Conservation (phyloP, 768 basidiomycete species). For the Lactarius sp. region DNA sequence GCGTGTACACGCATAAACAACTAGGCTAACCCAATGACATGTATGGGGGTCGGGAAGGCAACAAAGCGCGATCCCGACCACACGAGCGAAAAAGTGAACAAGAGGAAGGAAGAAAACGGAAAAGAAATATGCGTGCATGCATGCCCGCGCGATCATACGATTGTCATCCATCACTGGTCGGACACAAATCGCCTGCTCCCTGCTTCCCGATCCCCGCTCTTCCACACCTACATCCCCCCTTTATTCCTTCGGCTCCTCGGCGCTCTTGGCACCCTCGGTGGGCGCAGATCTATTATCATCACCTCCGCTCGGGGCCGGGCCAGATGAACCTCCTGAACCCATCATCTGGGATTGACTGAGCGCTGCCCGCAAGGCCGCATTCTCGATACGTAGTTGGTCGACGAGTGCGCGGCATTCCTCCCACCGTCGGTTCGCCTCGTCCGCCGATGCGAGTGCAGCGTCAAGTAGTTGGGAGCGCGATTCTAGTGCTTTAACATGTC, state of each 20-base stretch:
- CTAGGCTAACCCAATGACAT: slow-evolving; percentile 8
- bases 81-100: slow-evolving; percentile 5
- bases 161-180: slow-evolving; percentile 17
- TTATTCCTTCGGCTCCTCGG: slow-evolving; percentile 22
- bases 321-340: slow-evolving; percentile 7
- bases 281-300: slow-evolving; percentile 13
- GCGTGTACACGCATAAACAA: slow-evolving; percentile 8
- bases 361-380: slow-evolving; percentile 68
- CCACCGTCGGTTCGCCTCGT: slow-evolving; percentile 86
- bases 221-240: not conserved
- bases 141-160: not conserved
- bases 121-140: slow-evolving; percentile 4
- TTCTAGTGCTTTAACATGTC: slow-evolving; percentile 84
- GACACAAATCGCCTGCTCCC: slow-evolving; percentile 17
- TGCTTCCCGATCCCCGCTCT: not conserved
- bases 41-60: not conserved
- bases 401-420: slow-evolving; percentile 86
- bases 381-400: slow-evolving; percentile 84
- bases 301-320: not conserved
- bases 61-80: not conserved
- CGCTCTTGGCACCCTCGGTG: slow-evolving; percentile 4
- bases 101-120: slow-evolving; percentile 1
- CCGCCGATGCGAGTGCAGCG: slow-evolving; percentile 78
- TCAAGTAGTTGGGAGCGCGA: slow-evolving; percentile 81
- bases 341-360: slow-evolving; percentile 43